Evolutionary conservation across 306 rosid genomes (phyloP).

Genomic region (Adenanthera pavonina): DNA sequence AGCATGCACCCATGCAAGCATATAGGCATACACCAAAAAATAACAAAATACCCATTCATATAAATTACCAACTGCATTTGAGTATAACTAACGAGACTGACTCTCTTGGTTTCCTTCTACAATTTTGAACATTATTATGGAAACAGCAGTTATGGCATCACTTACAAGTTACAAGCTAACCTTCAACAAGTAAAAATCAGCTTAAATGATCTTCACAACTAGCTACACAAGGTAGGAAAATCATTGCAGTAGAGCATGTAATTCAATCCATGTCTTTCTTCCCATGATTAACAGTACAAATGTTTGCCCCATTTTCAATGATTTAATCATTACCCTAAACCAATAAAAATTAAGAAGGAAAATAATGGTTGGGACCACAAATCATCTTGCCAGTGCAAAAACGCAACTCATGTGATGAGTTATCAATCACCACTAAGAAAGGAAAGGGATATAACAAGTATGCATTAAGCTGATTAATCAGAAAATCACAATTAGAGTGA

Average conservation of each 20-base stretch:
- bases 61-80: conserved; percentile 20
- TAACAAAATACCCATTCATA: not conserved
- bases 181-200: not conserved
- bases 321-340: not conserved
- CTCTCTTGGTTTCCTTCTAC: conserved; percentile 27
- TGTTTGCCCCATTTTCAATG: not conserved
- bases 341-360: not conserved
- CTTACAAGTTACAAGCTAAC: conserved; percentile 15
- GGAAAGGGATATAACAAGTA: conserved; percentile 5
- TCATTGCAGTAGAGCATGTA: not conserved
- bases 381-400: not conserved
- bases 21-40: not conserved
- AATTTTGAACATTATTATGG: conserved; percentile 1
- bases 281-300: not conserved
- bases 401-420: not conserved
- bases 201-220: not conserved
- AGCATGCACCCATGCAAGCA: not conserved
- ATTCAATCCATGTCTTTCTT: not conserved
- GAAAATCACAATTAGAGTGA: conserved; percentile 13
- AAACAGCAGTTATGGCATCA: conserved; percentile 15
- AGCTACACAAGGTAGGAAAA: not conserved
- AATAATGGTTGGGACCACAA: not conserved
- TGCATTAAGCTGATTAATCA: conserved; percentile 21
- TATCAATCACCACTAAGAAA: not conserved
- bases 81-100: not conserved